phyloP scores from a whole-genome alignment of 108 stramenopile species.

The Stephanodiscus minutulus region DNA sequence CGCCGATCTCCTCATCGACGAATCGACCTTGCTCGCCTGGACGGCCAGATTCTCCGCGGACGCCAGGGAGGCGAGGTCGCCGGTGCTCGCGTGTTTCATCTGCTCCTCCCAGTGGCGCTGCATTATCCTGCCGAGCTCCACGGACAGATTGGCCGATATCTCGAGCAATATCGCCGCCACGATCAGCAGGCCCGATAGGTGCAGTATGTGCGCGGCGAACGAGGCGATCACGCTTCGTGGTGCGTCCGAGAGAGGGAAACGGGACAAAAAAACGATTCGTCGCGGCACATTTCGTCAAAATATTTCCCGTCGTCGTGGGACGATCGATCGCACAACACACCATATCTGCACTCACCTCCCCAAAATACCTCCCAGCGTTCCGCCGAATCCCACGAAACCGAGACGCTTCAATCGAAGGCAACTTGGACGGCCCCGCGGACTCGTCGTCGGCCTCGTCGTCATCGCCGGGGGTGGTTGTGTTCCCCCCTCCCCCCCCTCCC shows the following conservation, averaged over 20 bases:
- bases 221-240: conserved; percentile 68
- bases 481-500: too few relatives aligned
- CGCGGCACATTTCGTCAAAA: too few relatives aligned
- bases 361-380: conserved; percentile 84
- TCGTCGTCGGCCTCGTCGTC: too few relatives aligned
- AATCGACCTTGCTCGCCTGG: conserved; percentile 25
- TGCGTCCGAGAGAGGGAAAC: conserved; percentile 8
- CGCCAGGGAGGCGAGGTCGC: conserved; percentile 66
- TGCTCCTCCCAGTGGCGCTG: conserved; percentile 88
- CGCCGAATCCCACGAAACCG: conserved; percentile 86
- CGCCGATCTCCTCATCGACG: conserved; percentile 66
- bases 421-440: conserved; percentile 19
- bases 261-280: too few relatives aligned
- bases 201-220: conserved; percentile 64
- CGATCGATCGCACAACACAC: background rate
- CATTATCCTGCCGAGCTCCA: conserved; percentile 88
- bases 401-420: conserved; percentile 68
- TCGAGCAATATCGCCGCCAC: conserved; percentile 76
- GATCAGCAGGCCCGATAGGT: conserved; percentile 73
- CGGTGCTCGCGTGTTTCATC: conserved; percentile 58
- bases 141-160: conserved; percentile 74
- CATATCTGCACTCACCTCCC: conserved; percentile 76
- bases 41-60: conserved; percentile 31
- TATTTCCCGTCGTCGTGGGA: too few relatives aligned
- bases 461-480: too few relatives aligned